phyloP scores from a whole-genome alignment of 192 early-diverging fungal species.

The Coemansia sp. region DNA sequence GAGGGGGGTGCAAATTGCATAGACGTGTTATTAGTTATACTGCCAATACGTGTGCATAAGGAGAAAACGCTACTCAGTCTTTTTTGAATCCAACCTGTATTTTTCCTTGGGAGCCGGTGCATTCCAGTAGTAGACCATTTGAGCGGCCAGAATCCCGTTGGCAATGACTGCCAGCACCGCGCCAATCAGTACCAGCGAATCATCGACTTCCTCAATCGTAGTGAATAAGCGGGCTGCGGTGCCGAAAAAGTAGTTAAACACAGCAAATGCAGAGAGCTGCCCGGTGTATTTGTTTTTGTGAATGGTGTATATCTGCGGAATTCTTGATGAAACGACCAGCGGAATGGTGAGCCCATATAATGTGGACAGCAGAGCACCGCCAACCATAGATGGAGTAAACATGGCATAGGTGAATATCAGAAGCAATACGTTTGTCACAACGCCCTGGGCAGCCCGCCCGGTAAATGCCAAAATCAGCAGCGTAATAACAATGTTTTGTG shows the following conservation, averaged over 20 bases:
- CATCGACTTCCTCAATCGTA: slow-evolving; percentile 87
- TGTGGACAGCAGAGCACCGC: slow-evolving; percentile 53
- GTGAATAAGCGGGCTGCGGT: slow-evolving; percentile 86
- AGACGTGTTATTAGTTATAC: too few relatives aligned
- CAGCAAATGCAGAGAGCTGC: slow-evolving; percentile 85
- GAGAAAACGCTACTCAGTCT: slow-evolving; percentile 37
- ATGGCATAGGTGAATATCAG: slow-evolving; percentile 56
- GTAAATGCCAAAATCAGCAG: slow-evolving; percentile 63
- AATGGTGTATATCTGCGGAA: slow-evolving; percentile 89
- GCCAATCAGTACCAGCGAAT: slow-evolving; percentile 71
- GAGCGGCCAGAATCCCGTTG: slow-evolving; percentile 74
- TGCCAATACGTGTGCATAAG: too few relatives aligned
- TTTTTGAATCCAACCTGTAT: slow-evolving; percentile 53
- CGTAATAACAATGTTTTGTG: slow-evolving; percentile 80
- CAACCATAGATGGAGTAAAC: slow-evolving; percentile 51
- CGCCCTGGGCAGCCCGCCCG: slow-evolving; percentile 40
- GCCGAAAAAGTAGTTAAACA: slow-evolving; percentile 86
- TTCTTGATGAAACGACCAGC: slow-evolving; percentile 72
- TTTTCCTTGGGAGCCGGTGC: slow-evolving; percentile 42
- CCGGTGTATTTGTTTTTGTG: slow-evolving; percentile 82
- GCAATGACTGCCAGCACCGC: slow-evolving; percentile 66
- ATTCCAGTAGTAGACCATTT: slow-evolving; percentile 81
- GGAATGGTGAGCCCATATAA: slow-evolving; percentile 79
- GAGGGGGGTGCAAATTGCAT: background rate
- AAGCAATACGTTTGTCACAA: slow-evolving; percentile 31